Conservation (phyloP, 78 protist species). For the Chrysochromulina tobinii region DNA sequence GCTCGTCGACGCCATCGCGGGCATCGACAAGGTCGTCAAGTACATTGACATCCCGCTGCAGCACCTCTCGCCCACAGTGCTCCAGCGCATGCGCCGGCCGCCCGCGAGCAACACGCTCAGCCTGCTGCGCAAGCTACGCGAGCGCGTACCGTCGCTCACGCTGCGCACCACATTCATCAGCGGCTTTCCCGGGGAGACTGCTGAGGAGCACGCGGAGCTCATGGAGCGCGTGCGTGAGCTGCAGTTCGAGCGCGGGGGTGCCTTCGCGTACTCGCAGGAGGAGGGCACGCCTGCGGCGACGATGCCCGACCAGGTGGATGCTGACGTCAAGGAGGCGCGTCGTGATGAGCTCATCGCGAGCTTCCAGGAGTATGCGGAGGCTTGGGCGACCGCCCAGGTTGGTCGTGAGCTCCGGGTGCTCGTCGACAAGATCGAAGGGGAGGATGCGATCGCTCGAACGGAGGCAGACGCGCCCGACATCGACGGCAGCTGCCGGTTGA, state of each 20-base stretch:
- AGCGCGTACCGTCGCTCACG: neutral
- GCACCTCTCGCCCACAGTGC: neutral
- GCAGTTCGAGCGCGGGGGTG: slow-evolving; percentile 36
- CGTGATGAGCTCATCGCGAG: slow-evolving; percentile 9
- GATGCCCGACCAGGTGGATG: neutral
- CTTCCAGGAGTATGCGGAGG: neutral
- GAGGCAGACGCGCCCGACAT: slow-evolving; percentile 42
- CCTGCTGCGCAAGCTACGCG: neutral
- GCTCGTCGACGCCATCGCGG: neutral
- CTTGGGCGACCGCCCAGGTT: neutral
- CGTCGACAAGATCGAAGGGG: neutral
- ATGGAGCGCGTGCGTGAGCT: neutral
- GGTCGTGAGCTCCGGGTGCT: neutral
- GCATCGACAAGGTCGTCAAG: slow-evolving; percentile 16
- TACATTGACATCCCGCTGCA: slow-evolving; percentile 39
- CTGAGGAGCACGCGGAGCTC: neutral
- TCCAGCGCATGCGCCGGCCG: slow-evolving; percentile 26
- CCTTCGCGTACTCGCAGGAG: slow-evolving; percentile 44
- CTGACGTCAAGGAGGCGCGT: neutral
- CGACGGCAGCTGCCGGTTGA: slow-evolving; percentile 12
- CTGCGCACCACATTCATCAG: slow-evolving; percentile 35
- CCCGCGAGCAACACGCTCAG: neutral
- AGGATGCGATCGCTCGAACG: slow-evolving; percentile 29
- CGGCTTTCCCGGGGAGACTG: slow-evolving; percentile 15
- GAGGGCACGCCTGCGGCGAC: slow-evolving; percentile 49